Base-by-base conservation (phyloP, 2,329 filamentous ascomycete species). In the Cytospora piceicola region DNA sequence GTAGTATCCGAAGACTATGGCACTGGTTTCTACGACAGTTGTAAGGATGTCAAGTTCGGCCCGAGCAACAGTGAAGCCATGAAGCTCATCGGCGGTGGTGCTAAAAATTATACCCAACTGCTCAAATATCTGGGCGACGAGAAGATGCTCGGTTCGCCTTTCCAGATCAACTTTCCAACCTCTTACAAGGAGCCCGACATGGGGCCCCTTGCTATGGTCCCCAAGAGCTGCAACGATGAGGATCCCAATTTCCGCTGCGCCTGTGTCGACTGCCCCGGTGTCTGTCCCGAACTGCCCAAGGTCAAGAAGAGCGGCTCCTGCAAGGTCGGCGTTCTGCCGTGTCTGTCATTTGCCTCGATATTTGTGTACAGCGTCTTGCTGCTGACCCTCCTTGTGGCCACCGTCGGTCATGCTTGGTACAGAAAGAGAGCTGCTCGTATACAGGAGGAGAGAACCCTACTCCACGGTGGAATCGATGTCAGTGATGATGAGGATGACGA, bases 21-120 rank as follows among this genome's bases (percentile, higher is more conserved):
- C 53, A 84, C 86, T 11, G 93, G 91, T 1, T 96, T 99, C 80
- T 99, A 94, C 76, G 86, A 97, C 77, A 99, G 95, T 79, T 99
- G 95, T 82, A 98, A 98, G 79, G 93, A 99, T 76, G 94, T 99
- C 78, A 99, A 99, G 75, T 97, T 98, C 73, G 95, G 95, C 42
- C 91, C 94, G 8, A 94, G 94, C 52, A 97, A 97, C 74, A 90
- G 92, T 67, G 93, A 90, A 73, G 95, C 94, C 20, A 99, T 99
- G 86, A 90, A 94, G 72, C 89, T 99, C 72, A 98, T 99, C 68
- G 96, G 95, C 36, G 95, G 95, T 20, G 94, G 94, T 20, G 95
- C 95, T 15, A 94, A 94, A 77, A 92, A 97, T 75, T 96, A 94
- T 76, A 87, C 88, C 0, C 86, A 91, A 52, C 91, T 99, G 71